These are phyloP conservation scores for Pterocarpus santalinus DNA, from an alignment of 306 rosid genomes.

Conservation along the genomic window DNA sequence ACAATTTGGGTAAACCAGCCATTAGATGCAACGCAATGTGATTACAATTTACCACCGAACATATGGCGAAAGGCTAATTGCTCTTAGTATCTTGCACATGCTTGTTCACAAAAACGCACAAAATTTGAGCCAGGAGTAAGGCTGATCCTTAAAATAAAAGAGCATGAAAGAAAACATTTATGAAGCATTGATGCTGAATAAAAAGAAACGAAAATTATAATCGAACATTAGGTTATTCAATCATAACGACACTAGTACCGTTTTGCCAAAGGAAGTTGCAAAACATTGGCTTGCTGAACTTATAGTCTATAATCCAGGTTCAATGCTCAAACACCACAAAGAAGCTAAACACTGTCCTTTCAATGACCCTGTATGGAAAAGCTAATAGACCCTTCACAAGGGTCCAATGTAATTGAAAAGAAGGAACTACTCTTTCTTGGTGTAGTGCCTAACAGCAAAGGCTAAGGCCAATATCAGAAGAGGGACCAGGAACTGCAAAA, in stretches of 20 bases:
- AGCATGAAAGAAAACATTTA: conserved; percentile 1
- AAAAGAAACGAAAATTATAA: conserved; percentile 24
- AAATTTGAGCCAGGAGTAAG: neutral
- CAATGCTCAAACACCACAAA: conserved; percentile 42
- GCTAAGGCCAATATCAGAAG: conserved; percentile 90
- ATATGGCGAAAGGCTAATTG: too few species aligned
- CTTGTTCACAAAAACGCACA: conserved; percentile 2
- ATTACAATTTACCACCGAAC: too few species aligned
- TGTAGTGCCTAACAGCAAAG: conserved; percentile 80
- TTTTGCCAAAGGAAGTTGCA: conserved; percentile 31
- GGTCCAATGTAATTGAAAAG: conserved; percentile 28
- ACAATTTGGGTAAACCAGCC: too few species aligned
- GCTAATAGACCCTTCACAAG: conserved; percentile 43
- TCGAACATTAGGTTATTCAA: conserved; percentile 36
- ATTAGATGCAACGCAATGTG: too few species aligned
- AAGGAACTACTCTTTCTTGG: conserved; percentile 78
- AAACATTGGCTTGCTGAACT: conserved; percentile 44
- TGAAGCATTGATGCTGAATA: conserved; percentile 26
- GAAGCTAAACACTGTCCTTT: conserved; percentile 49
- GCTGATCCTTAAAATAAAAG: too few species aligned
- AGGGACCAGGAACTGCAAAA: conserved; percentile 90
- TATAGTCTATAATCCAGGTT: conserved; percentile 42
- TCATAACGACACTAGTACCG: conserved; percentile 37
- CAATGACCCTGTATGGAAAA: conserved; percentile 40
- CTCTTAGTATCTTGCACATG: too few species aligned